phyloP scores from a whole-genome alignment of 345 rosid genomes.

The Fremontodendron californicum region DNA sequence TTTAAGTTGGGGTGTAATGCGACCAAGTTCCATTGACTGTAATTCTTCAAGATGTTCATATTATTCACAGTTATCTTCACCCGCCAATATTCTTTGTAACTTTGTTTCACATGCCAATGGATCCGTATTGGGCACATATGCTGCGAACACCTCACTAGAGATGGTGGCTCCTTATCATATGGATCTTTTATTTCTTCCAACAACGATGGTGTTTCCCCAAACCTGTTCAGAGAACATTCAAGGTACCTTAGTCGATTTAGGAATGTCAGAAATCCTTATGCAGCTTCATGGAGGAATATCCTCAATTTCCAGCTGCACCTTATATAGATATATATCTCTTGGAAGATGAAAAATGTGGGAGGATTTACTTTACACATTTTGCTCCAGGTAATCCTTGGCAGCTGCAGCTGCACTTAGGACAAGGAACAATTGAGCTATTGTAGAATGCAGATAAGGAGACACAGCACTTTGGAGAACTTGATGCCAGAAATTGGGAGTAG shows the following conservation, averaged over 20 bases:
- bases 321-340: too few species aligned
- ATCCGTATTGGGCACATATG: conserved; percentile 79
- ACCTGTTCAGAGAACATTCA: conserved; percentile 24
- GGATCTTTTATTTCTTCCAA: conserved; percentile 43
- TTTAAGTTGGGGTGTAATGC: conserved; percentile 72
- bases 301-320: too few species aligned
- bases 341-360: too few species aligned
- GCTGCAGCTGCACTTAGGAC: conserved; percentile 70
- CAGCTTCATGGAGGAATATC: not conserved
- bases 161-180: conserved; percentile 25
- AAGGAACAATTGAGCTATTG: conserved; percentile 55
- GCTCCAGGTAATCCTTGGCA: conserved; percentile 47
- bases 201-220: conserved; percentile 35
- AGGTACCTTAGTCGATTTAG: not conserved
- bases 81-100: conserved; percentile 72
- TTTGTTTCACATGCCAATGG: conserved; percentile 92
- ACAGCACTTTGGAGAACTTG: conserved; percentile 70
- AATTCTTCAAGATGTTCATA: conserved; percentile 55
- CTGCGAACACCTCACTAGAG: conserved; percentile 51
- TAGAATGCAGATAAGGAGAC: conserved; percentile 84
- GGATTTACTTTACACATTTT: conserved; percentile 48
- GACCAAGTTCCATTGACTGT: conserved; percentile 78
- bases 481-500: conserved; percentile 62
- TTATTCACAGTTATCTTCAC: conserved; percentile 69
- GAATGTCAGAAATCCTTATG: not conserved